Conservation (phyloP, 2,329 filamentous ascomycete genomes). For the Microdochium trichocladiopsis region DNA sequence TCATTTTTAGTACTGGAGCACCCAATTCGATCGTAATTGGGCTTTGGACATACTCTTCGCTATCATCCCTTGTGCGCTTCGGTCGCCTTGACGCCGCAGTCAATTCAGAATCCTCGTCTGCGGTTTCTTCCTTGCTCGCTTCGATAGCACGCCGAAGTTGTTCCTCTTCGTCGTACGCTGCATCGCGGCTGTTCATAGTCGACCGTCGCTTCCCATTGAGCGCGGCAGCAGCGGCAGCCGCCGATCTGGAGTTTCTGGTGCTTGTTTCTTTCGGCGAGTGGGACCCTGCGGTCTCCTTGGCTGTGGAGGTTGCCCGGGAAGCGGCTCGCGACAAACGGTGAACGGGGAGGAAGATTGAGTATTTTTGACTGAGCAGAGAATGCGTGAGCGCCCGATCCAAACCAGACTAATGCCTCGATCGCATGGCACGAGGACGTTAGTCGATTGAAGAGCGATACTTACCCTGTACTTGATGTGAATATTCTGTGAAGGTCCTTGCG, state of each 20-base stretch:
- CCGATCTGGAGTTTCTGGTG: constrained; percentile 47
- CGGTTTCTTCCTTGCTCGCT: constrained; percentile 81
- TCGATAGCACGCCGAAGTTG: constrained; percentile 84
- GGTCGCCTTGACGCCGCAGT: constrained; percentile 50
- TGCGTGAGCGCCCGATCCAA: constrained; percentile 26
- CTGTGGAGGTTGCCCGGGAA: constrained; percentile 57
- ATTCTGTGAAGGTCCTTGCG: constrained; percentile 86
- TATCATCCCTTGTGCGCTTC: constrained; percentile 84
- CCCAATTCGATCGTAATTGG: too few relatives aligned
- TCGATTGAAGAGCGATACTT: constrained; percentile 32
- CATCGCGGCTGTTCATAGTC: constrained; percentile 95
- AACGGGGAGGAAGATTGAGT: constrained; percentile 58
- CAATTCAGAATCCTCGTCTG: constrained; percentile 43
- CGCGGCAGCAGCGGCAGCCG: constrained; percentile 27
- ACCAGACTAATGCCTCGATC: constrained; percentile 1
- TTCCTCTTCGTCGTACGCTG: constrained; percentile 93
- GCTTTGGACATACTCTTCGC: constrained; percentile 71
- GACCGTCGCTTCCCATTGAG: constrained; percentile 73
- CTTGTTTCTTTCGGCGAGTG: constrained; percentile 38
- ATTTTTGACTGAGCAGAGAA: constrained; percentile 47
- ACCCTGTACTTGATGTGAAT: constrained; percentile 77
- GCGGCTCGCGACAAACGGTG: constrained; percentile 47
- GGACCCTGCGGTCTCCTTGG: constrained; percentile 52
- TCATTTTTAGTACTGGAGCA: too few relatives aligned
- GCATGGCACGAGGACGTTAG: too few relatives aligned